Evolutionary conservation across 371 early-diverging fungal species (phyloP).

Genomic region (Blastocladiella emersonii): DNA sequence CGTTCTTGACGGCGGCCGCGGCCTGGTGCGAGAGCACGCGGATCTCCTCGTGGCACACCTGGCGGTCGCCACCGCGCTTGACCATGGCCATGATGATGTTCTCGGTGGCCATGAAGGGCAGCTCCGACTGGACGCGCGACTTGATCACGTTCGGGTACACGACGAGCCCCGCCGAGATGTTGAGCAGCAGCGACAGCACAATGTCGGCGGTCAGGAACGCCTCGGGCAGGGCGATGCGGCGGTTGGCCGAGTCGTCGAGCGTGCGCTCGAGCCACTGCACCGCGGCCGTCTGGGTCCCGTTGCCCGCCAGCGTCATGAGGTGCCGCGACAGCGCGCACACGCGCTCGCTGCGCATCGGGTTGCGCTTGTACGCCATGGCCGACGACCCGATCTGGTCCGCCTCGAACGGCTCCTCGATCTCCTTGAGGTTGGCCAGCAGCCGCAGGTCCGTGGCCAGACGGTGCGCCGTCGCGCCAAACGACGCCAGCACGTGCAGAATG

Average conservation of each 20-base stretch:
- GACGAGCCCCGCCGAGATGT: slow-evolving; percentile 90
- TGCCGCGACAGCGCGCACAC: slow-evolving; percentile 92
- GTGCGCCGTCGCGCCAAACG: slow-evolving; percentile 92
- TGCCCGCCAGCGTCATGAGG: slow-evolving; percentile 76
- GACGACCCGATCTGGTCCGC: slow-evolving; percentile 96
- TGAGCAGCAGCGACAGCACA: slow-evolving; percentile 77
- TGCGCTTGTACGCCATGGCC: slow-evolving; percentile 99
- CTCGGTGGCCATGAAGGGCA: slow-evolving; percentile 98
- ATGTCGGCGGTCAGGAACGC: slow-evolving; percentile 95
- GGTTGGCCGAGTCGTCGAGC: slow-evolving; percentile 90
- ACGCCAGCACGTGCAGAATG: slow-evolving; percentile 66
- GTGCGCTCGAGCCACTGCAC: slow-evolving; percentile 96
- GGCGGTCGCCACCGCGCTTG: slow-evolving; percentile 88
- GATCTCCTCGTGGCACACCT: slow-evolving; percentile 91
- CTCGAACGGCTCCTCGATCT: slow-evolving; percentile 96
- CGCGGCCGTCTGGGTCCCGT: slow-evolving; percentile 77
- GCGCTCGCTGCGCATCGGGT: slow-evolving; percentile 97
- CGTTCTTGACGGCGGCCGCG: slow-evolving; percentile 74
- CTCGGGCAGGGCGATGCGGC: slow-evolving; percentile 90
- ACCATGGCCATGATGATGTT: slow-evolving; percentile 98
- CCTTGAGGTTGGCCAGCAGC: slow-evolving; percentile 88
- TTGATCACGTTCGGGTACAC: slow-evolving; percentile 92
- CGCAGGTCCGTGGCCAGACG: slow-evolving; percentile 95
- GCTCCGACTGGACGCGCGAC: slow-evolving; percentile 78
- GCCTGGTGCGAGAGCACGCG: slow-evolving; percentile 91